Base-by-base conservation (phyloP, 257 asterid genomes). In the Penstemon eatonii region DNA sequence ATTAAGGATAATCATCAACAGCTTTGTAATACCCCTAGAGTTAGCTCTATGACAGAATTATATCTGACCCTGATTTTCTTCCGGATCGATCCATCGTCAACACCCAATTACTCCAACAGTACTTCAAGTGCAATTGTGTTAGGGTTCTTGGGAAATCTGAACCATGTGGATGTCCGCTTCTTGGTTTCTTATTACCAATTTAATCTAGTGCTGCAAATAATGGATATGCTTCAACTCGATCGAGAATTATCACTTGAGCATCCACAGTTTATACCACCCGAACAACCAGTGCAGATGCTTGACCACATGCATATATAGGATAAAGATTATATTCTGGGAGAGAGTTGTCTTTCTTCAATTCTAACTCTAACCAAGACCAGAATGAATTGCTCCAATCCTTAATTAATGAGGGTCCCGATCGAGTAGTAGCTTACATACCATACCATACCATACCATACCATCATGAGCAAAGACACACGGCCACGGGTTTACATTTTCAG, bases 381-480 rank as follows among this genome's bases (percentile, higher is more conserved):
- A 86, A 75, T 57, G 98, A 86, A 71, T 70, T 83, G 49, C 82
- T 86, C 64, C 92, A 87, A 33, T 76, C 98, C 33, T n/a, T n/a
- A n/a, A n/a, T 76, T 87, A 42, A 74, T 83, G 72, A 87, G 83
- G 81, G 79, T 73, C 51, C 88, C n/a, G n/a, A n/a, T n/a, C 76
- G 78, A 80, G 73, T 73, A 80, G 73, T 73, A 74, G 76, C 60
- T 72, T n/a, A n/a, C n/a, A n/a, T n/a, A n/a, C n/a, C n/a, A n/a
- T n/a, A n/a, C n/a, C n/a, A n/a, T n/a, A n/a, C n/a, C n/a, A n/a
- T 81, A 68, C 55, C 88, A 45, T 82, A 78, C 72, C 88, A 83
- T 69, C 84, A 79, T 45, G 88, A 76, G 44, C 89, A 76, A 76
- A 85, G 81, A 70, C 89, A 82, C n/a, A n/a, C n/a, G n/a, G n/a